A percentile compares a stretch with the other conserved stretches of the same genome.
phyloP scores from a whole-genome alignment of 2,329 filamentous ascomycete genomes.

The Fusarium succisae region DNA sequence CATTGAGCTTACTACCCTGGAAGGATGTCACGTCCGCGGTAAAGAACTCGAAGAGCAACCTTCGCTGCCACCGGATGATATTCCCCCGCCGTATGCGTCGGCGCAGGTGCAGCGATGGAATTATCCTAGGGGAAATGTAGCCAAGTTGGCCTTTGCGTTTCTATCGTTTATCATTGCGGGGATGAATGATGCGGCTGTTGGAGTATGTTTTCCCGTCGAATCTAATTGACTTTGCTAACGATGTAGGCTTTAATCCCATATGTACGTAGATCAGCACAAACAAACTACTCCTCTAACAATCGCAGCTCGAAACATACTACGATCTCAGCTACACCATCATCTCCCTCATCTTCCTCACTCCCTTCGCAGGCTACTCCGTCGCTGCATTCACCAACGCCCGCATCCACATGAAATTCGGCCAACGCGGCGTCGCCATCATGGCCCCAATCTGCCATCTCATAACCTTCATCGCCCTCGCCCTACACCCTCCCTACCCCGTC shows the following conservation, averaged over 20 bases:
- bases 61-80: not conserved
- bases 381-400: conserved; percentile 69
- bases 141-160: conserved; percentile 56
- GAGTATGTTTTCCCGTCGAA: conserved; percentile 50
- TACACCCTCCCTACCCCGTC: conserved; percentile 72
- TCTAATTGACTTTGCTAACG: not conserved
- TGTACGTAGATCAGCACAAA: not conserved
- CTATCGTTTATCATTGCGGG: conserved; percentile 69
- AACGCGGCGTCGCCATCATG: conserved; percentile 72
- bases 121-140: conserved; percentile 46
- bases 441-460: conserved; percentile 68
- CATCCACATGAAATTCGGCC: conserved; percentile 69
- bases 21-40: not conserved
- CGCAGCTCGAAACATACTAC: conserved; percentile 69
- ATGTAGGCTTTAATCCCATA: conserved; percentile 39
- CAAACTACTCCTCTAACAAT: not conserved
- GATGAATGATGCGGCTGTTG: conserved; percentile 70
- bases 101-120: conserved; percentile 49
- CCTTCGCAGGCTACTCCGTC: conserved; percentile 69
- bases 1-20: conserved; percentile 12
- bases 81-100: conserved; percentile 43
- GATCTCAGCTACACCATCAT: conserved; percentile 66
- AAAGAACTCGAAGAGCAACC: conserved; percentile 17
- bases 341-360: conserved; percentile 71
- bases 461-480: conserved; percentile 67